Conservation (phyloP, 164 flowering plant genomes). For the Euptelea pleiosperma region DNA sequence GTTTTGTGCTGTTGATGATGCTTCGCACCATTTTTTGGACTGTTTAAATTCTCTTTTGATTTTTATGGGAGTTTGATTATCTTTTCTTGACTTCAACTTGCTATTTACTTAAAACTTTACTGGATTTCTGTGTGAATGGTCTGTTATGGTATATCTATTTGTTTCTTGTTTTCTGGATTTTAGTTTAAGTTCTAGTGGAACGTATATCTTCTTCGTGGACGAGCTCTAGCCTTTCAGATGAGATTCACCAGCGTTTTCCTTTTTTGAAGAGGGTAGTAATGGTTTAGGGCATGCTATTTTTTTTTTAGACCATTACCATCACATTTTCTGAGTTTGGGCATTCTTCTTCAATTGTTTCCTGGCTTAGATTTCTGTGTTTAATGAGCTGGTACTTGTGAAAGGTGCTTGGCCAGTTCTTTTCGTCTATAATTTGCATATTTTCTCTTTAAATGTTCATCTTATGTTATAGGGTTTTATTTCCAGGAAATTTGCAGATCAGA, state of each 20-base stretch:
- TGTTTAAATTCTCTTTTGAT: neutral
- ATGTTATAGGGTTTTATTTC: constrained; percentile 19
- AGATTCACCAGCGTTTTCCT: too few relatives aligned
- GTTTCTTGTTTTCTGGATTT: neutral
- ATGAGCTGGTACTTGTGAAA: neutral
- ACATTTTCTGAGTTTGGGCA: neutral
- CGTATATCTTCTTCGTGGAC: neutral
- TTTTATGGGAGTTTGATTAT: neutral
- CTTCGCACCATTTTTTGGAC: neutral
- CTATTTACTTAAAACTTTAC: neutral
- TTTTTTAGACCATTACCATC: neutral
- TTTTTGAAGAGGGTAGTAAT: neutral
- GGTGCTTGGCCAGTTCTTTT: neutral
- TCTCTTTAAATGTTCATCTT: constrained; percentile 10
- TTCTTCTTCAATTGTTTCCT: neutral
- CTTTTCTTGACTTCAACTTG: neutral
- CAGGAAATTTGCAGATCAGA: constrained; percentile 34
- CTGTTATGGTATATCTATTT: too few relatives aligned
- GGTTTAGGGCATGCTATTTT: neutral
- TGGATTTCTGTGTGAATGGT: neutral
- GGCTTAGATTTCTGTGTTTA: neutral
- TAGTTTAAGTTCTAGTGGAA: neutral
- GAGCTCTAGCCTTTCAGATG: neutral
- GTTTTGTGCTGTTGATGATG: constrained; percentile 4
- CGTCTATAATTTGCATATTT: neutral